A percentile compares a stretch with the other conserved stretches of the same genome.
phyloP scores from a whole-genome alignment of 192 early-diverging fungal species.

The Backusella sp. region DNA sequence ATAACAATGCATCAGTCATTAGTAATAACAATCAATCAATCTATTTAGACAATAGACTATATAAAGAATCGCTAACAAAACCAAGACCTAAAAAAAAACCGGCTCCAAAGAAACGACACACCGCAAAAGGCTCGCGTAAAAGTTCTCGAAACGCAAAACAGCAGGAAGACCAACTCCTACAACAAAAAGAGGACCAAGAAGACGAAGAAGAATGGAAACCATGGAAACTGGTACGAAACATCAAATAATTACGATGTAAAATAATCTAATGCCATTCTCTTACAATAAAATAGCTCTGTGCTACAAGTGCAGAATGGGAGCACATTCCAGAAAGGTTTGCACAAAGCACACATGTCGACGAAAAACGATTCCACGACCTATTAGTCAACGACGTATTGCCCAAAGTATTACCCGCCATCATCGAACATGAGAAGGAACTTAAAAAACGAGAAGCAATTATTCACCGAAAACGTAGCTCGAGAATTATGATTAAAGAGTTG shows the following conservation, averaged over 20 bases:
- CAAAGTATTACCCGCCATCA: constrained; percentile 52
- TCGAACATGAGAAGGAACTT: constrained; percentile 58
- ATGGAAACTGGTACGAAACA: constrained; percentile 28
- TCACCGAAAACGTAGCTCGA: constrained; percentile 63
- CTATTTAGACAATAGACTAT: constrained; percentile 67
- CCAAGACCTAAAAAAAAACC: constrained; percentile 8
- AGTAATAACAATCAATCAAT: no score
- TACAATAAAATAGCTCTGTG: constrained; percentile 43
- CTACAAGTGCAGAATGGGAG: constrained; percentile 59
- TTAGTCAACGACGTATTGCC: constrained; percentile 57
- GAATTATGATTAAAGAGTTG: constrained; percentile 58
- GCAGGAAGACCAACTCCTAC: constrained; percentile 11
- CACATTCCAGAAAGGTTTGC: constrained; percentile 60
- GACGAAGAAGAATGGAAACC: constrained; percentile 51
- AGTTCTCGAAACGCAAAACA: constrained; percentile 18
- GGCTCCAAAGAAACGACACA: constrained; percentile 27
- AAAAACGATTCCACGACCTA: constrained; percentile 56
- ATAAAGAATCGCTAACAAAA: constrained; percentile 45
- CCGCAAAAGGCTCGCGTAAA: constrained; percentile 26
- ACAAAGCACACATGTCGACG: constrained; percentile 48
- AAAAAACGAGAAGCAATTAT: constrained; percentile 51
- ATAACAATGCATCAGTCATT: not conserved
- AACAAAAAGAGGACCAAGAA: constrained; percentile 37
- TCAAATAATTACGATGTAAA: not conserved
- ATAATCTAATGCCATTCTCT: not conserved